These are phyloP conservation scores for Colletotrichum sp. DNA, from an alignment of 2,329 filamentous ascomycete genomes.

Conservation along the genomic window DNA sequence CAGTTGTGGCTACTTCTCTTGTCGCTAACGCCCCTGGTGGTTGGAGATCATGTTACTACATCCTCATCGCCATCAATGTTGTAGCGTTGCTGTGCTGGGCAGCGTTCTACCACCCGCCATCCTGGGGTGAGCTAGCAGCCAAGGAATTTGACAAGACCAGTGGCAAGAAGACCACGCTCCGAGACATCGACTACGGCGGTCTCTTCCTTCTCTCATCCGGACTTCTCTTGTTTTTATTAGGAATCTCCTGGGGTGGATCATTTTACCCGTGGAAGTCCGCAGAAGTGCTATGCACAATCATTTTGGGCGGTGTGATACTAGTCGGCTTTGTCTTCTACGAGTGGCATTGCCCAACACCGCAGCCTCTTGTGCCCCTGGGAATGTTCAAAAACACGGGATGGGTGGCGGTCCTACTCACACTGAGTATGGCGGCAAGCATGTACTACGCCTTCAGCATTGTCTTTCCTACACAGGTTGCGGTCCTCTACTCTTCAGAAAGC, in stretches of 20 bases:
- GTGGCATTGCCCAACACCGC: conserved; percentile 33
- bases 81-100: not conserved
- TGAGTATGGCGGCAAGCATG: conserved; percentile 33
- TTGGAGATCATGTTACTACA: conserved; percentile 24
- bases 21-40: not conserved
- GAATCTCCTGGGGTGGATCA: conserved; percentile 46
- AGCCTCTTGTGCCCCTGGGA: conserved; percentile 37
- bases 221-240: conserved; percentile 48
- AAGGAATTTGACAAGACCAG: not conserved
- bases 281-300: conserved; percentile 38
- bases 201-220: conserved; percentile 48
- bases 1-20: not conserved
- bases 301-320: conserved; percentile 35
- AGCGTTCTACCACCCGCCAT: not conserved
- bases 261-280: conserved; percentile 46
- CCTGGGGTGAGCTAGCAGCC: not conserved
- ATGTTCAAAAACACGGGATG: conserved; percentile 37
- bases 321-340: conserved; percentile 40
- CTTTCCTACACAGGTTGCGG: not conserved
- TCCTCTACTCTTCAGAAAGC: not conserved
- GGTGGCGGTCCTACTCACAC: conserved; percentile 28
- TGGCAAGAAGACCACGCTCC: not conserved
- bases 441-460: conserved; percentile 38
- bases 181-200: conserved; percentile 25
- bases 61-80: conserved; percentile 22